phyloP scores from a whole-genome alignment of 345 rosid species.

The Reutealis trisperma region DNA sequence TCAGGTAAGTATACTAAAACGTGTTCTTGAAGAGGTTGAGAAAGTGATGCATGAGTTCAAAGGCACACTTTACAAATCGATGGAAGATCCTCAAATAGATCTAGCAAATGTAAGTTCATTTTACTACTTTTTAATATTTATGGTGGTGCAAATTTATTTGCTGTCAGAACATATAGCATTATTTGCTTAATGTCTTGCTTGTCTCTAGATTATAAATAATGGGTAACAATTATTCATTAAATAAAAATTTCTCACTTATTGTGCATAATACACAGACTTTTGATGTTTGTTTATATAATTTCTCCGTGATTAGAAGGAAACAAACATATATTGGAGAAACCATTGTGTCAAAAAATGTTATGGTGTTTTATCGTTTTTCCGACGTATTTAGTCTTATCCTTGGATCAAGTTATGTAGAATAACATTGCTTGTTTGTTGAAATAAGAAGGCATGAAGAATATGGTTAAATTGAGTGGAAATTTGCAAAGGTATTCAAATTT shows the following conservation, averaged over 20 bases:
- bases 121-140: conserved; percentile 11
- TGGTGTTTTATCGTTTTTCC: background rate
- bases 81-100: conserved; percentile 98
- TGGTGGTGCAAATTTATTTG: background rate
- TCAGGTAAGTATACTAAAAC: conserved; percentile 94
- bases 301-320: background rate
- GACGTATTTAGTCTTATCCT: background rate
- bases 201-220: background rate
- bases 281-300: background rate
- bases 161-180: background rate
- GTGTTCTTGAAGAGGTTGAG: conserved; percentile 98
- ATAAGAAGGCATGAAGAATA: too few species aligned
- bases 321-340: conserved; percentile 2
- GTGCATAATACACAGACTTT: background rate
- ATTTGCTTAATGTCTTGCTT: background rate
- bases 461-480: too few species aligned
- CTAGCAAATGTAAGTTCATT: conserved; percentile 66
- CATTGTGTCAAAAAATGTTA: background rate
- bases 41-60: conserved; percentile 95
- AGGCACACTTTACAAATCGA: conserved; percentile 83
- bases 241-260: background rate
- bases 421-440: background rate
- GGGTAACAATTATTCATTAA: background rate
- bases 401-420: background rate
- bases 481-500: too few species aligned